Percentiles rank a stretch among this genome's conserved stretches.
These are phyloP conservation scores for Agarophyton chilense DNA, from an alignment of 23 red algal genomes.

Conservation along the genomic window DNA sequence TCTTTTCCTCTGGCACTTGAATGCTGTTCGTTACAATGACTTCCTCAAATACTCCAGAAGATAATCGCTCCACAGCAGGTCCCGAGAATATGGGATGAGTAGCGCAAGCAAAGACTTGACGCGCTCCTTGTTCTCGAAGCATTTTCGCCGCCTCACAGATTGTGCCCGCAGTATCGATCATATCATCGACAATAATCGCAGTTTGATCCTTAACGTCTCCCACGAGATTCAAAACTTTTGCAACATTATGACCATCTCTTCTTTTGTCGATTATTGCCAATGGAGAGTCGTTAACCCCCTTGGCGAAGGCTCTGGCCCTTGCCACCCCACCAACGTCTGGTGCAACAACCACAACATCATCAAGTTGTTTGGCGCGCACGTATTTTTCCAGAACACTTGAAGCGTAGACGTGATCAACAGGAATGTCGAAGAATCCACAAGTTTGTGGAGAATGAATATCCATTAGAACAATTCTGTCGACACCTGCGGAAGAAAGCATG, in stretches of 20 bases:
- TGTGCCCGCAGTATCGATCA: slow-evolving; percentile 98
- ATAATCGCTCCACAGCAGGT: slow-evolving; percentile 90
- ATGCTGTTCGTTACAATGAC: slow-evolving; percentile 97
- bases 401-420: slow-evolving; percentile 96
- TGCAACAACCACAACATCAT: slow-evolving; percentile 91
- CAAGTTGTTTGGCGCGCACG: slow-evolving; percentile 53
- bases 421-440: slow-evolving; percentile 99
- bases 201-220: slow-evolving; percentile 92
- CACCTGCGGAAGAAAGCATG: slow-evolving; percentile 90
- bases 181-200: slow-evolving; percentile 97
- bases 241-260: slow-evolving; percentile 82
- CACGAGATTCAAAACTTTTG: slow-evolving; percentile 94
- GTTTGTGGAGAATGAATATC: slow-evolving; percentile 99
- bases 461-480: slow-evolving; percentile 89
- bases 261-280: slow-evolving; percentile 99
- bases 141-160: slow-evolving; percentile 86
- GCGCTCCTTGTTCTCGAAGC: slow-evolving; percentile 78
- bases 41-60: slow-evolving; percentile 92
- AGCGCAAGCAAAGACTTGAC: slow-evolving; percentile 85
- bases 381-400: slow-evolving; percentile 85
- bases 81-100: slow-evolving; percentile 96
- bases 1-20: slow-evolving; percentile 74
- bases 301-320: slow-evolving; percentile 94
- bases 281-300: slow-evolving; percentile 85
- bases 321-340: slow-evolving; percentile 97